Base-by-base conservation (phyloP, 352 stramenopile genomes). In the Aphanomyces astaci region DNA sequence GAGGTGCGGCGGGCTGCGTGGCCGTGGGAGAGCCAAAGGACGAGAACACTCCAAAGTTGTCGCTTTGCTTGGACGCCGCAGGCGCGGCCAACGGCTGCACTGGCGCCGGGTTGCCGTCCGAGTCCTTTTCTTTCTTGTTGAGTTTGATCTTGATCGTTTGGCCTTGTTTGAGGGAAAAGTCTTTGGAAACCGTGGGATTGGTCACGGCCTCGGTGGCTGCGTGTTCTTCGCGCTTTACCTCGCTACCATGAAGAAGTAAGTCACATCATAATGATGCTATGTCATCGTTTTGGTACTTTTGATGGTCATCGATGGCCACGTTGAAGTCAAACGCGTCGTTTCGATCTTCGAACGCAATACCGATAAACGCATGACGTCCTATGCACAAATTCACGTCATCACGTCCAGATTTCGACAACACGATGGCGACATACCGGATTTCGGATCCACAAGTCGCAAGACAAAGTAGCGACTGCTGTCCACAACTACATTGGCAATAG, bases 311-410 rank as follows among this genome's bases (percentile, higher is more conserved):
- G 24, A 98, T 82, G 5, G 88, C 87, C 11, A 94, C 92, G 69
- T 97, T 98, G 72, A 98, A 98, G 76, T 98, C 92, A 78, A 98
- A 98, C 0, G 92, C 90, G 74, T 97, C 89, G 73, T 94, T 97
- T 43, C 92, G 80, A 70, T 98, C 92, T 75, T 97, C 94, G 65
- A 98, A 98, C 3, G 90, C 92, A 66, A 98, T 84, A 19, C 92
- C 92, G 62, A 98, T 94, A 75, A 96, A 98, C 73, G 94, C 92
- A 74, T 97, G 89, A 30, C 88, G 75, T 22, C 90, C 91, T 84
- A 36, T 11, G n/a, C n/a, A n/a, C n/a, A n/a, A n/a, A n/a, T n/a
- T n/a, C n/a, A n/a, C n/a, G n/a, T n/a, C n/a, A n/a, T n/a, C n/a
- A n/a, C n/a, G n/a, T n/a, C 81, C 78, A 56, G 81, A 88, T 9